Base-by-base conservation (phyloP, 2,329 filamentous ascomycete genomes). In the Scedosporium dehoogii region DNA sequence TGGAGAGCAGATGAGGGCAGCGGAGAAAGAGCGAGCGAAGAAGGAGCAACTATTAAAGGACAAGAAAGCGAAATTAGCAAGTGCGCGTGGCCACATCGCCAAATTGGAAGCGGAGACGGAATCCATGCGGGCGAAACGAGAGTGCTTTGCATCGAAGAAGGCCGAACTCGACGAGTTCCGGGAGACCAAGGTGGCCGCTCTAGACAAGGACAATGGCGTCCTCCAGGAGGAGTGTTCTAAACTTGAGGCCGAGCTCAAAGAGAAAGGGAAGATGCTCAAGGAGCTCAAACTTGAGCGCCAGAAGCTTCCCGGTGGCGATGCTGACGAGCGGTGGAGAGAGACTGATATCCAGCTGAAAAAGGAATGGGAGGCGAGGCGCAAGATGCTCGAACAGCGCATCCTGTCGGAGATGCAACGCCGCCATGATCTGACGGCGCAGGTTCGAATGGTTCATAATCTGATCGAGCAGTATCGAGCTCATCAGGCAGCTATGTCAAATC, bases 1-100 rank as follows among this genome's bases (percentile, higher is more conserved):
- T 5, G 91, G 96, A 72, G 86, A 91, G 61, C 81, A 90, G 66
- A 96, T 96, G 78, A 86, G 91, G 58, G 83, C 86, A 4, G 88
- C 90, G 1, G 89, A 96, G 70, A 90, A 88, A 66, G 88, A 89
- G 64, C 90, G 88, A 68, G 81, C 84, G 0, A 90, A 92, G 70
- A 90, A 90, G 70, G 91, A 97, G 70, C 86, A 86, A 68, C 69
- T 82, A 7, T 70, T 92, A 60, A 84, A 84, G 67, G 85, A 91
- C 59, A 91, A 88, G 71, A 81, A 85, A 68, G 79, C 81, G 16
- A 88, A 91, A 70, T 81, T 86, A 61, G 77, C 83, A 67, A 91
- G 89, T 70, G 77, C 90, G 64, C 81, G 85, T 62, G 87, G 91
- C 42, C 88, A 87, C 66, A 84, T 89, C 59, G 75, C 80, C 4